Percentiles rank a stretch among this genome's conserved stretches.
phyloP scores from a whole-genome alignment of 306 rosid genomes.

The Begonia fuchsioides region DNA sequence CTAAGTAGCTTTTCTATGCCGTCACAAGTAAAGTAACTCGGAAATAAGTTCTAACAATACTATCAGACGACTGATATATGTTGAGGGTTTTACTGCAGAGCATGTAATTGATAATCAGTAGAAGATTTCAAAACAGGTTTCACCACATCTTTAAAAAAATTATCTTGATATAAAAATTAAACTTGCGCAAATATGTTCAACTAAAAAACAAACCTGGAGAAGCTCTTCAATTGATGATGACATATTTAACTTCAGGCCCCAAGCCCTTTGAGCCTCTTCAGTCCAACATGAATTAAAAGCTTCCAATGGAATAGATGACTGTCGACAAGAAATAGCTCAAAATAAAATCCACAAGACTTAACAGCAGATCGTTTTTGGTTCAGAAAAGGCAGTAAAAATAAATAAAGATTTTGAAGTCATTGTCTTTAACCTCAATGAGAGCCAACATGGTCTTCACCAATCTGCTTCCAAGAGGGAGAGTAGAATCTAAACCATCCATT shows the following conservation, averaged over 20 bases:
- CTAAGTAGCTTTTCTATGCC: too few relatives aligned
- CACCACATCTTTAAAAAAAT: too few relatives aligned
- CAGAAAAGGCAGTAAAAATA: neutral
- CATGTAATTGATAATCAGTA: too few relatives aligned
- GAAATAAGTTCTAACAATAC: too few relatives aligned
- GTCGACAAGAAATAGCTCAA: slow-evolving; percentile 13
- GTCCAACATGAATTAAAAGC: slow-evolving; percentile 71
- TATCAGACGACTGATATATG: too few relatives aligned
- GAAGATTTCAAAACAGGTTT: too few relatives aligned
- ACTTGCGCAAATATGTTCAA: too few relatives aligned
- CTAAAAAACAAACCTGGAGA: slow-evolving; percentile 40
- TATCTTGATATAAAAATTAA: too few relatives aligned
- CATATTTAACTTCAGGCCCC: slow-evolving; percentile 60
- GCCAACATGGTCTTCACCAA: slow-evolving; percentile 62
- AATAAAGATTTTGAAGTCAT: slow-evolving; percentile 5
- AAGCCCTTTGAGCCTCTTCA: slow-evolving; percentile 39
- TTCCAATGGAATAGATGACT: slow-evolving; percentile 71
- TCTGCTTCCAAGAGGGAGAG: slow-evolving; percentile 65
- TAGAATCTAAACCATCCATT: slow-evolving; percentile 29
- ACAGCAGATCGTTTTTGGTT: neutral
- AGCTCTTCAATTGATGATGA: slow-evolving; percentile 63
- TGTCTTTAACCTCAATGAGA: slow-evolving; percentile 56
- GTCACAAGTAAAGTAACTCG: too few relatives aligned
- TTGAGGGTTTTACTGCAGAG: too few relatives aligned
- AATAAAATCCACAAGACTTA: neutral